These are phyloP conservation scores for Cyamopsis tetragonoloba DNA, from an alignment of 306 rosid species.

Conservation along the genomic window DNA sequence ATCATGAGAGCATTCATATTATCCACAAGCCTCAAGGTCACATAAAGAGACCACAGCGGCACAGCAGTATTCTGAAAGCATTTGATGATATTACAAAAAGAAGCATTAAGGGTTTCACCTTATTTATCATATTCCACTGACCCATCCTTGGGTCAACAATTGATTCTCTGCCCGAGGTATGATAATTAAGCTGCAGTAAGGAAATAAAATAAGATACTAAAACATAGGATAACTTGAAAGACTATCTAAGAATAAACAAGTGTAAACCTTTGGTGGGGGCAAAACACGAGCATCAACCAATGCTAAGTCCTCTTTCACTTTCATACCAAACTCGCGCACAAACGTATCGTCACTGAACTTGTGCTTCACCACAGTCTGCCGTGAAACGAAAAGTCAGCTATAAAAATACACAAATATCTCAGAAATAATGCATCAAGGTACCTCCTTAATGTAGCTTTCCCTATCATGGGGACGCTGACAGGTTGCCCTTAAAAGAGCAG, in stretches of 20 bases:
- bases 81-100: background rate
- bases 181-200: constrained; percentile 55
- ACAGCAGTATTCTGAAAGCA: background rate
- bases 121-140: constrained; percentile 82
- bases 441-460: constrained; percentile 30
- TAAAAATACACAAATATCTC: background rate
- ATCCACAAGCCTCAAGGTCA: too few species aligned
- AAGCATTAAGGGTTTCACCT: constrained; percentile 38
- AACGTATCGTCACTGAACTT: constrained; percentile 12
- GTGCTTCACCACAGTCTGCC: constrained; percentile 34
- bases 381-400: background rate
- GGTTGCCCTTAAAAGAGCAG: constrained; percentile 50
- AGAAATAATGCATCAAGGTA: background rate
- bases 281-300: constrained; percentile 62
- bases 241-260: background rate
- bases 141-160: constrained; percentile 62
- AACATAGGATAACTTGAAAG: background rate
- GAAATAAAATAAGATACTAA: background rate
- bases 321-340: constrained; percentile 45
- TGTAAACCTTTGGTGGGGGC: constrained; percentile 55
- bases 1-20: background rate
- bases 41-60: too few species aligned
- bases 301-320: constrained; percentile 20
- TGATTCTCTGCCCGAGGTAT: constrained; percentile 39
- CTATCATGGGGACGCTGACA: constrained; percentile 57